Percentiles rank a stretch among this genome's conserved stretches.
These are phyloP conservation scores for Sphaceloma murrayae DNA, from an alignment of 2,329 filamentous ascomycete species.

Conservation along the genomic window DNA sequence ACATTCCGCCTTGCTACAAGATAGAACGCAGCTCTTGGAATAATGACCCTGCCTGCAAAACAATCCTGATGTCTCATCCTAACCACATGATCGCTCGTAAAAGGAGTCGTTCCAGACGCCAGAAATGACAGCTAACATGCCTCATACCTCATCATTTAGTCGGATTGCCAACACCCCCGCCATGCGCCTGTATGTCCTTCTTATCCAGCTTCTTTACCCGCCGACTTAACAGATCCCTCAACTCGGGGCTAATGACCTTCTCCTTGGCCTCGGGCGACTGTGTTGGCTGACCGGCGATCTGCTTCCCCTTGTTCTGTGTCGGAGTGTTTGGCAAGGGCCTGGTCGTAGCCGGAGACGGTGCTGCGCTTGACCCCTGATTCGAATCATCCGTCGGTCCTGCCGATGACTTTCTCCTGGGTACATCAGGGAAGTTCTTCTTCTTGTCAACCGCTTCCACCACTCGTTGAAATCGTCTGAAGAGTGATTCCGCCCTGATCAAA, in stretches of 20 bases:
- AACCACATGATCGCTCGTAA: too few relatives aligned
- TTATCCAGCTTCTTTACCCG: conserved; percentile 46
- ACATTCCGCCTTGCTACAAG: too few relatives aligned
- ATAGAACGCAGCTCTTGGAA: too few relatives aligned
- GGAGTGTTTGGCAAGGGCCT: conserved; percentile 21
- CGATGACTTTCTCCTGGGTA: conserved; percentile 20
- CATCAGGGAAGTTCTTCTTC: conserved; percentile 69
- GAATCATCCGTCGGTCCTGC: too few relatives aligned
- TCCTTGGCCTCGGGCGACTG: too few relatives aligned
- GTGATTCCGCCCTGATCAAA: conserved; percentile 73
- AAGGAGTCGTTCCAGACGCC: too few relatives aligned
- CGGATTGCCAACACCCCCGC: conserved; percentile 31
- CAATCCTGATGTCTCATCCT: too few relatives aligned
- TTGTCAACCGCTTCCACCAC: conserved; percentile 88
- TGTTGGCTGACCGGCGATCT: conserved; percentile 20
- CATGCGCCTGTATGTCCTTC: conserved; percentile 38
- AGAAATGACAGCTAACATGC: too few relatives aligned
- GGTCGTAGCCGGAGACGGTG: too few relatives aligned
- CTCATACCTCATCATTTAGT: conserved; percentile 1
- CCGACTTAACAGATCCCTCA: conserved; percentile 51
- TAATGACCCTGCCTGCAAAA: too few relatives aligned
- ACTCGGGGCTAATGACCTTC: conserved; percentile 53
- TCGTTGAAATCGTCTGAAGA: conserved; percentile 81
- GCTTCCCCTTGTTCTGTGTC: conserved; percentile 28
- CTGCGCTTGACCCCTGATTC: too few relatives aligned